phyloP scores from a whole-genome alignment of 164 flowering plant species.

The Vitis vinifera region ASM3070453v1 NC_081805.1:3372001-3372500 shows the following conservation, averaged over 20 bases:
- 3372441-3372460: no score
- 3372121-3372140: constrained; percentile 14
- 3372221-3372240: constrained; percentile 46
- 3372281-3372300: constrained; percentile 58
- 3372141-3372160: constrained; percentile 2
- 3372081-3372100: constrained; percentile 23
- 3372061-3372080: constrained; percentile 19
- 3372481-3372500: no score
- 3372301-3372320: constrained; percentile 23
- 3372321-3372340: not conserved
- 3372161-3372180: constrained; percentile 16
- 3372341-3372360: not conserved
- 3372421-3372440: no score
- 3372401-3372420: no score
- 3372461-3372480: no score
- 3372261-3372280: constrained; percentile 59
- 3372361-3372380: no score
- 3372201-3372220: constrained; percentile 17
- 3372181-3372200: constrained; percentile 1
- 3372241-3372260: constrained; percentile 69
- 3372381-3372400: no score
- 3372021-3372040: constrained; percentile 62
- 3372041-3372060: constrained; percentile 21
- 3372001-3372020: constrained; percentile 49
- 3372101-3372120: constrained; percentile 30